phyloP scores from a whole-genome alignment of 495 filamentous ascomycete species.

The Talaromyces thailandensis region DNA sequence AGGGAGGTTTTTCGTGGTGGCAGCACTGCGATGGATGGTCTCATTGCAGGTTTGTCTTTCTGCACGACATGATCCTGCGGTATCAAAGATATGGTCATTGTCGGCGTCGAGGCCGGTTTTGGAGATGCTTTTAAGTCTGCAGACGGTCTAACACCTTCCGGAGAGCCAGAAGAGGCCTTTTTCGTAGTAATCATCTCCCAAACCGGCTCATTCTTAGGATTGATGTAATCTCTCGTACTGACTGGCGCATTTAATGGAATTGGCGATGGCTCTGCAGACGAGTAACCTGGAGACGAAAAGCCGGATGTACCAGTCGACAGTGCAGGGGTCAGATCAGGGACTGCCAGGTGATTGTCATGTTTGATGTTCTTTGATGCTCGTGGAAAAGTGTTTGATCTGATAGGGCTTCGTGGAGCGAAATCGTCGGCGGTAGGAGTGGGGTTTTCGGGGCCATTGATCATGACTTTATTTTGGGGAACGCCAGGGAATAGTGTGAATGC shows the following conservation, averaged over 20 bases:
- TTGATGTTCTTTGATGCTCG: not conserved
- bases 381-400: conserved; percentile 5
- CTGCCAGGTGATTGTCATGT: not conserved
- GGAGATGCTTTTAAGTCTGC: not conserved
- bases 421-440: not conserved
- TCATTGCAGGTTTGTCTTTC: not conserved
- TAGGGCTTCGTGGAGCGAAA: not conserved
- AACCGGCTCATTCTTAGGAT: conserved; percentile 10
- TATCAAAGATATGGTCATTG: not conserved
- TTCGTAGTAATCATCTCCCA: conserved; percentile 19
- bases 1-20: not conserved
- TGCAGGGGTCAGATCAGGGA: conserved; percentile 4
- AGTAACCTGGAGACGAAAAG: conserved; percentile 6
- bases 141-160: not conserved
- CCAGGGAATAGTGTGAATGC: conserved; percentile 57
- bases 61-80: not conserved
- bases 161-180: not conserved
- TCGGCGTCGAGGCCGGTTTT: not conserved
- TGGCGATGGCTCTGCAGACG: conserved; percentile 9
- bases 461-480: conserved; percentile 16
- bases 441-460: not conserved
- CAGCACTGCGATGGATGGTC: not conserved
- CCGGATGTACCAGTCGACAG: not conserved
- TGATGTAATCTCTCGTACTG: conserved; percentile 7
- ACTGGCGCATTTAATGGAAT: not conserved